Evolutionary conservation across 2,329 filamentous ascomycete genomes (phyloP).

Genomic region (Talaromyces sp.): DNA sequence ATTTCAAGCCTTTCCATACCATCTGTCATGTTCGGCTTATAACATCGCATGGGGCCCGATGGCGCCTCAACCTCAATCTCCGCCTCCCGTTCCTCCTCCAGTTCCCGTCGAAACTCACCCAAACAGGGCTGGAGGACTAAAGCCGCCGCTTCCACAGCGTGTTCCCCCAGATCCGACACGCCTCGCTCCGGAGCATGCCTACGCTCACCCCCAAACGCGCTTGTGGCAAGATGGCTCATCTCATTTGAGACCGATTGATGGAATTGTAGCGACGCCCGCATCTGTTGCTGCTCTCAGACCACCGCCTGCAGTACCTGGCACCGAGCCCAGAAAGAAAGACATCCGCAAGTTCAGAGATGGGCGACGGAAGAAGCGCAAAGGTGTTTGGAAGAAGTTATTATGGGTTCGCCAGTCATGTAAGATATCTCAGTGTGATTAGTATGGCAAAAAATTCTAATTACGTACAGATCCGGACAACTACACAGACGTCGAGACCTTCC

Average conservation of each 20-base stretch:
- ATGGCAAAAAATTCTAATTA: not conserved
- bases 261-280: constrained; percentile 42
- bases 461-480: constrained; percentile 90
- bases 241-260: constrained; percentile 32
- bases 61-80: constrained; percentile 29
- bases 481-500: constrained; percentile 92
- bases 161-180: constrained; percentile 60
- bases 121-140: constrained; percentile 38
- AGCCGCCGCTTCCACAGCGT: constrained; percentile 35
- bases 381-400: constrained; percentile 88
- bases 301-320: constrained; percentile 39
- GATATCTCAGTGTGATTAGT: constrained; percentile 27
- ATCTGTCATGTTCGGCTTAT: constrained; percentile 16
- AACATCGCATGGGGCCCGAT: constrained; percentile 15
- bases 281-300: constrained; percentile 41
- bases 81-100: constrained; percentile 41
- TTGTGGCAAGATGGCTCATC: constrained; percentile 43
- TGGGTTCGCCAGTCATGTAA: constrained; percentile 96
- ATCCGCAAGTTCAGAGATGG: constrained; percentile 55
- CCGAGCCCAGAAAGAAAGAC: constrained; percentile 38
- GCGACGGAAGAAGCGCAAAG: constrained; percentile 65
- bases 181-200: constrained; percentile 80
- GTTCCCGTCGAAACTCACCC: constrained; percentile 48
- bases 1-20: not conserved
- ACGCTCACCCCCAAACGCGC: constrained; percentile 60